These are phyloP conservation scores for Chytriomyces confervae DNA, from an alignment of 192 early-diverging fungal genomes.

Conservation along the genomic window DNA sequence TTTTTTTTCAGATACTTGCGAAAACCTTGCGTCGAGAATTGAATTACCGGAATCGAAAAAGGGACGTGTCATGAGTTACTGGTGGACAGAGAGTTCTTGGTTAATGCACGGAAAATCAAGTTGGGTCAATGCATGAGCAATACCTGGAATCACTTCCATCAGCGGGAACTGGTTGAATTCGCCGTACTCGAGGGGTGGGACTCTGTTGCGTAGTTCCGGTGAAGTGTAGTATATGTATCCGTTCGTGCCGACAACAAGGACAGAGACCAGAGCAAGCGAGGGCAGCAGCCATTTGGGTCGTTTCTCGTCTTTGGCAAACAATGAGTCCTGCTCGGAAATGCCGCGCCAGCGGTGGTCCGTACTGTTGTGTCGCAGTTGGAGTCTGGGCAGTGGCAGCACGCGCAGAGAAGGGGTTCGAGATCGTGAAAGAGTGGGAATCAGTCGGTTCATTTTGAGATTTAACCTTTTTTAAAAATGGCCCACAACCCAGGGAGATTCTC, in stretches of 20 bases:
- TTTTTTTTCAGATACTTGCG: neutral
- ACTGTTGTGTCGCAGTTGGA: too few species aligned
- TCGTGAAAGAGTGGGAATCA: too few species aligned
- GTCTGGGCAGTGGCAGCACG: too few species aligned
- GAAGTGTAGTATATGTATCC: neutral
- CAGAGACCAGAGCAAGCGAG: neutral
- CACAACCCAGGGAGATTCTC: too few species aligned
- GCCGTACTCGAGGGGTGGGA: slow-evolving; percentile 26
- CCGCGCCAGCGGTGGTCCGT: too few species aligned
- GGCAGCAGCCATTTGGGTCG: slow-evolving; percentile 2
- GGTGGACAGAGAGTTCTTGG: too few species aligned
- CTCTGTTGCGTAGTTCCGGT: neutral
- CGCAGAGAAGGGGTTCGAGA: too few species aligned
- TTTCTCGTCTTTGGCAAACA: neutral
- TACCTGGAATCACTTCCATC: slow-evolving; percentile 38
- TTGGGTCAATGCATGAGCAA: too few species aligned
- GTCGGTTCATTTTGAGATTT: too few species aligned
- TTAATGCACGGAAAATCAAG: too few species aligned
- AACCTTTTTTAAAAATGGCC: too few species aligned
- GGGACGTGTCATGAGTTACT: slow-evolving; percentile 43
- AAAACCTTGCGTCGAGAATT: slow-evolving; percentile 17
- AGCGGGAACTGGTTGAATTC: slow-evolving; percentile 43
- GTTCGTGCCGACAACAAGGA: slow-evolving; percentile 9
- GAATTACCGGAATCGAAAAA: slow-evolving; percentile 42
- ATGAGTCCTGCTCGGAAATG: too few species aligned